Base-by-base conservation (phyloP, 441 rosid genomes). In the Raphanus hybrid region DNA sequence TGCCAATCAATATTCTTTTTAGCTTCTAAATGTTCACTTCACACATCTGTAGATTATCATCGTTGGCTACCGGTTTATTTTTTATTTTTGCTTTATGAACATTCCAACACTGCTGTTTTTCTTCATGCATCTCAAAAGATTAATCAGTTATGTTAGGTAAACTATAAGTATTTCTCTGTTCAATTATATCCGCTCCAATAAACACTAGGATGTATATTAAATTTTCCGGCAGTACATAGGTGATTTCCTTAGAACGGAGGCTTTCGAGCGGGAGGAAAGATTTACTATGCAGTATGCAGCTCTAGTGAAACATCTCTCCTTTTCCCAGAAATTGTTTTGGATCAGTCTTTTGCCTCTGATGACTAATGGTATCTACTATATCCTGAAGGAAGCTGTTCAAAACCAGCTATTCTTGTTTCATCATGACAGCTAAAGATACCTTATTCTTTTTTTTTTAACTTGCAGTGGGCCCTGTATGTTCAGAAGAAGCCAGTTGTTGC, bases 381-480 rank as follows among this genome's bases (percentile, higher is more conserved):
- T 60, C 65, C 39, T 55, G 32, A 60, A 64, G 66, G 23, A 20
- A 20, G 23, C 23, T 20, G 23, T 23, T 60, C 18, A 64, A 68
- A 63, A 62, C 59, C 67, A 68, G 66, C 70, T 54, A 70, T 37
- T 32, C 64, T 15, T 64, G 39, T 34, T 43, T 64, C 45, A 20
- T 50, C 54, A 27, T 48, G 73, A 9, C 37, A 20, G 35, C 62
- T 67, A 27, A 57, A 61, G 70, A 77, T 71, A 67, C 60, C 48
- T 60, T 81, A 3, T 39, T 37, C 15, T 67, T 27, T 27, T n/a
- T n/a, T n/a, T 59, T 71, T 64, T 70, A 60, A 65, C 57, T 4
- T 82, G 90, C 95, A 94, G 98, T 94, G 98, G 99, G 96, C 99
- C 79, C 75, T 87, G 76, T 87, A 91, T 88, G 75, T 71, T 74